phyloP scores from a whole-genome alignment of 1,139 yeast species.

The Debaryomyces coudertii region DNA sequence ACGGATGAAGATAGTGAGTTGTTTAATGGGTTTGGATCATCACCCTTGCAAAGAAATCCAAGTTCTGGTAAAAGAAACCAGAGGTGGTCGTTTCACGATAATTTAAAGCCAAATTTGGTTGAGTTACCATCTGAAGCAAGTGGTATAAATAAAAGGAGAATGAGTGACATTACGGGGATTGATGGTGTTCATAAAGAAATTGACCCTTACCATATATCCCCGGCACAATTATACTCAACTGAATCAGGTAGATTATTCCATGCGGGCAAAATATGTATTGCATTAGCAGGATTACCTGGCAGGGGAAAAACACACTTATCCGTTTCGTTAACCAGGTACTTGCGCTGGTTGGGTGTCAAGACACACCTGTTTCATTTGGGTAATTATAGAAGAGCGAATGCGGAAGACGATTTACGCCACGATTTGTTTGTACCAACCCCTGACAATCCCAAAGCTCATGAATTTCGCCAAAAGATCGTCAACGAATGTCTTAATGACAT shows the following conservation, averaged over 20 bases:
- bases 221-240: constrained; percentile 90
- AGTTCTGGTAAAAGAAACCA: constrained; percentile 38
- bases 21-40: constrained; percentile 44
- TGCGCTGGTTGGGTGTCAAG: constrained; percentile 94
- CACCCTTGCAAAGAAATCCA: constrained; percentile 32
- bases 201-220: constrained; percentile 58
- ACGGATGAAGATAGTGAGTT: constrained; percentile 41
- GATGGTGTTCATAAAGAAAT: constrained; percentile 61
- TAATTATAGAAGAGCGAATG: constrained; percentile 75
- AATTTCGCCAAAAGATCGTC: constrained; percentile 61
- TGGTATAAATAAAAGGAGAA: constrained; percentile 30
- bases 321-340: constrained; percentile 85
- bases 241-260: constrained; percentile 90
- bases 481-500: constrained; percentile 73
- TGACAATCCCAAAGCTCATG: constrained; percentile 53
- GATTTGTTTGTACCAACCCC: constrained; percentile 74
- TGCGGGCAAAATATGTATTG: constrained; percentile 91
- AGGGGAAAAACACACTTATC: constrained; percentile 94
- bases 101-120: constrained; percentile 40
- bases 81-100: constrained; percentile 49
- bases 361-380: constrained; percentile 92
- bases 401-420: constrained; percentile 57
- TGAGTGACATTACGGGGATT: constrained; percentile 46
- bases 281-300: constrained; percentile 92
- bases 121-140: constrained; percentile 34